Evolutionary conservation across 2,329 filamentous ascomycete genomes (phyloP), one percentile per base, ranked within the genome.

Genomic region (Aspergillus pseudotamarii): DNA sequence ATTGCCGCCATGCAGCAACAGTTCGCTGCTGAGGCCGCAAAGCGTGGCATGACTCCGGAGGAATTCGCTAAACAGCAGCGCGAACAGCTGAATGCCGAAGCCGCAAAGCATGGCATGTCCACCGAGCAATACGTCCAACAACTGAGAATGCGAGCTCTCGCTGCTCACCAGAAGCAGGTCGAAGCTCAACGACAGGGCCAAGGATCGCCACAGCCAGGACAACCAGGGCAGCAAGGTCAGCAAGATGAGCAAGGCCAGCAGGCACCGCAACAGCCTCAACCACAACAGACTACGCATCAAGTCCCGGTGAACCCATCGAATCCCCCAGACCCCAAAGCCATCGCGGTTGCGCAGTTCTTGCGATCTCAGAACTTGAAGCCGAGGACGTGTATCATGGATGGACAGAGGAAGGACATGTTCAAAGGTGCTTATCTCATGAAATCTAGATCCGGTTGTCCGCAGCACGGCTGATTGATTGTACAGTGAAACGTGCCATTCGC

Each of bases 371-470:
- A 95, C 64, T 82, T 99, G 68, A 99, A 99, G 85, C 85, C 87
- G 21, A 86, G 95, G 67, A 97, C 94, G 21, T 94, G 92, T 77
- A 96, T 99, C 68, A 86, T 98, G 68, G 94, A 97, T 69, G 95
- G 95, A 72, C 94, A 97, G 84, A 88, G 95, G 73, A 98, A 97
- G 81, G 94, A 99, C 69, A 96, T 99, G 92, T 98, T 99, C 80
- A 91, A 90, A 85, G 93, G 93, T 94, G 83, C 53, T 59, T 58
- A 57, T 54, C 12, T 6, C 14, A 21, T 58, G 19, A 46, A 14
- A n/a, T 38, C 14, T 14, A 14, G 4, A 16, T 3, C 5, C 4
- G 12, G 14, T 36, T 32, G 34, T 32, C 16, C 53, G 10, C 3
- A 14, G 41, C 12, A 21, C 46, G 12, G 14, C 46, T 58, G 4